Evolutionary conservation across 1,284 basidiomycete species (phyloP).

Genomic region (Cryptococcus maquisensis): DNA sequence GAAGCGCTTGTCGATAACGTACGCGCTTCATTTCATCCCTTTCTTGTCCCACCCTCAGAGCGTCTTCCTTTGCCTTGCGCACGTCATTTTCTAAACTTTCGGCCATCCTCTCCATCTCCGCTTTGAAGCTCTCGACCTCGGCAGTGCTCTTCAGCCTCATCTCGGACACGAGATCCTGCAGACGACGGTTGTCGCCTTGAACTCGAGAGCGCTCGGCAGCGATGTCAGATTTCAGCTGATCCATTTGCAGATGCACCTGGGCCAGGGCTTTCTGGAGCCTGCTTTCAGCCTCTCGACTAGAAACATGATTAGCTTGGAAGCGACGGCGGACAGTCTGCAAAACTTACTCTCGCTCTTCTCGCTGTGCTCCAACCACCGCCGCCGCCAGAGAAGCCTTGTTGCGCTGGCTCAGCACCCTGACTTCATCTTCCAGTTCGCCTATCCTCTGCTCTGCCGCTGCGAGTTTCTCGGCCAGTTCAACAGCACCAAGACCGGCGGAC

Average conservation of each 20-base stretch:
- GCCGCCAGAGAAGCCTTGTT: conserved; percentile 28
- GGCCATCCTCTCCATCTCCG: conserved; percentile 21
- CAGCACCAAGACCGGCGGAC: conserved; percentile 44
- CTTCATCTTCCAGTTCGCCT: conserved; percentile 43
- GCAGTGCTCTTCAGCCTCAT: conserved; percentile 17
- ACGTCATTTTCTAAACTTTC: conserved; percentile 14
- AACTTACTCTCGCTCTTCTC: conserved; percentile 25
- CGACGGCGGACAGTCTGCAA: not conserved
- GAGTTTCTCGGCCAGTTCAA: conserved; percentile 49
- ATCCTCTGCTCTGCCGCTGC: conserved; percentile 43
- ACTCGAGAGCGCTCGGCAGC: conserved; percentile 27
- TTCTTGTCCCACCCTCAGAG: conserved; percentile 4
- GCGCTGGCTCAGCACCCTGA: conserved; percentile 24
- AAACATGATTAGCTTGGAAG: not conserved
- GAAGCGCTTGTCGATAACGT: not conserved
- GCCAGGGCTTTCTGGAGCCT: conserved; percentile 25
- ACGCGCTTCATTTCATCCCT: conserved; percentile 13
- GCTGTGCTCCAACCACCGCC: conserved; percentile 21
- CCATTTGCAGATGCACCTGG: conserved; percentile 32
- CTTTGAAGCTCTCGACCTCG: conserved; percentile 17
- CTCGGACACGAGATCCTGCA: conserved; percentile 26
- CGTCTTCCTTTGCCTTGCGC: conserved; percentile 8
- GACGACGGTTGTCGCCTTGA: conserved; percentile 26
- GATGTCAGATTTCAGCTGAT: conserved; percentile 26
- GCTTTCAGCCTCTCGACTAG: conserved; percentile 21